Percentiles rank a stretch among this genome's conserved stretches.
phyloP scores from a whole-genome alignment of 768 basidiomycete species.

The Clitopilus passeckerianus region DNA sequence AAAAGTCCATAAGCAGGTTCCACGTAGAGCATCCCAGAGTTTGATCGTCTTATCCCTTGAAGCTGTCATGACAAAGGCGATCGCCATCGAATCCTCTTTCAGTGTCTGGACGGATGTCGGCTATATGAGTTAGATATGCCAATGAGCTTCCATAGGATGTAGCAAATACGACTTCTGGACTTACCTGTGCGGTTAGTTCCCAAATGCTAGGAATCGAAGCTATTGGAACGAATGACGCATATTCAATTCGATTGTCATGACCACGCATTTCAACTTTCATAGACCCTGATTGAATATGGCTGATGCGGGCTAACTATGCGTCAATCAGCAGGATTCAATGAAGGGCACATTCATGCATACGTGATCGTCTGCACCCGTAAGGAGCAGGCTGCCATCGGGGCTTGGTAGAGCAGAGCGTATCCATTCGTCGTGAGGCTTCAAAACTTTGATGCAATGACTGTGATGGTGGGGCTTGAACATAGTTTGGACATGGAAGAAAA shows the following conservation, averaged over 20 bases:
- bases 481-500: no score
- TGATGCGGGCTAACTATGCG: slow-evolving; percentile 55
- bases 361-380: slow-evolving; percentile 66
- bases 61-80: slow-evolving; percentile 58
- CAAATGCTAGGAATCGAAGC: slow-evolving; percentile 53
- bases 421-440: slow-evolving; percentile 64
- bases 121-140: not conserved
- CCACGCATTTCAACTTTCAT: slow-evolving; percentile 64
- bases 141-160: no score
- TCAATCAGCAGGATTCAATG: no score
- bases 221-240: slow-evolving; percentile 59
- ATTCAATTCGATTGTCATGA: slow-evolving; percentile 69
- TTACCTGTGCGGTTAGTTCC: slow-evolving; percentile 44
- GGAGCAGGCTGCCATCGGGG: slow-evolving; percentile 50
- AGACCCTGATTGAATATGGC: slow-evolving; percentile 55
- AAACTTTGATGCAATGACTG: slow-evolving; percentile 63
- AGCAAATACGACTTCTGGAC: no score
- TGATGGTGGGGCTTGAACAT: not conserved
- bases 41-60: slow-evolving; percentile 73
- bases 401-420: slow-evolving; percentile 38
- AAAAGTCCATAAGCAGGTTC: slow-evolving; percentile 58
- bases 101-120: not conserved
- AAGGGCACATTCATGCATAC: slow-evolving; percentile 25
- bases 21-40: slow-evolving; percentile 66
- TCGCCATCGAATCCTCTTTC: slow-evolving; percentile 4